Evolutionary conservation across 2,329 filamentous ascomycete genomes (phyloP).

Genomic region (Ophiostoma sp.): DNA sequence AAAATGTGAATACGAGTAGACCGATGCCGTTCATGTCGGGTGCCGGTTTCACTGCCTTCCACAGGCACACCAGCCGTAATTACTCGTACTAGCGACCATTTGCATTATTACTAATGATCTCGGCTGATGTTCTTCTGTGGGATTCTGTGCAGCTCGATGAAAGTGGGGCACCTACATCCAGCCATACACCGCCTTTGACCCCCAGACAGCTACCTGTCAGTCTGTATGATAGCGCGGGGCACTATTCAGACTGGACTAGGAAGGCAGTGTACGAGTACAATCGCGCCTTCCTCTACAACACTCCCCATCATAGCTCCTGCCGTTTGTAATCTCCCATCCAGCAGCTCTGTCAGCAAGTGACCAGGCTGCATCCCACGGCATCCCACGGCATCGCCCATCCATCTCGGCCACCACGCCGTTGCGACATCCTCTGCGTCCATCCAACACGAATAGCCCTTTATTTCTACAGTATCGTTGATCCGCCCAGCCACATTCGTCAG

Average conservation of each 20-base stretch:
- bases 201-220: neutral
- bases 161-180: neutral
- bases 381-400: neutral
- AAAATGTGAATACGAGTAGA: no score
- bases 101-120: neutral
- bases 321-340: neutral
- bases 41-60: no score
- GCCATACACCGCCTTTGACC: neutral
- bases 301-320: neutral
- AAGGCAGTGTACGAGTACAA: neutral
- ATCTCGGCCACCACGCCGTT: no score
- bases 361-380: neutral
- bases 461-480: neutral
- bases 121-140: neutral
- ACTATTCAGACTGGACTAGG: neutral
- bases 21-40: no score
- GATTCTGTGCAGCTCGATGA: conserved; percentile 2
- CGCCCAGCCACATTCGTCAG: neutral
- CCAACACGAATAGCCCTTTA: neutral
- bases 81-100: neutral
- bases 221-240: neutral
- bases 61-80: no score
- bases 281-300: neutral
- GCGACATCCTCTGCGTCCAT: neutral
- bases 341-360: neutral